A percentile compares a stretch with the other conserved stretches of the same genome.
Evolutionary conservation across 441 rosid genomes (phyloP).

Genomic region (Adansonia gregorii): DNA sequence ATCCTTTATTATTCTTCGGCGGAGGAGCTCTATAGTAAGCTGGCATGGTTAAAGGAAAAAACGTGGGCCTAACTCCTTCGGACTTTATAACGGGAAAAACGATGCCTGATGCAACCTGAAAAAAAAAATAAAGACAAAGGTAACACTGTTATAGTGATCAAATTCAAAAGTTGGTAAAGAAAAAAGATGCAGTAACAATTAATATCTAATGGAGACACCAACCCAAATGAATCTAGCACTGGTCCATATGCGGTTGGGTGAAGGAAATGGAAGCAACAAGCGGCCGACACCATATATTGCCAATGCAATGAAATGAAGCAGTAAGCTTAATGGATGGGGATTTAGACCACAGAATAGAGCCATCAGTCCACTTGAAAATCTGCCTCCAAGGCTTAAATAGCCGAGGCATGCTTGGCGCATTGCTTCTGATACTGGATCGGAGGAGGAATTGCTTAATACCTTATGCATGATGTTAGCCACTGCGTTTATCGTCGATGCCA

Average conservation of each 20-base stretch:
- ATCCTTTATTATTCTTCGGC: too few relatives aligned
- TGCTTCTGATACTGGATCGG: conserved; percentile 22
- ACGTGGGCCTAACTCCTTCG: too few relatives aligned
- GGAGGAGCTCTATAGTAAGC: too few relatives aligned
- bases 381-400: conserved; percentile 27
- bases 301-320: conserved; percentile 8
- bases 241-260: conserved; percentile 20
- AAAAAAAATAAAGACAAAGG: too few relatives aligned
- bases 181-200: too few relatives aligned
- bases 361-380: neutral
- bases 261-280: conserved; percentile 29
- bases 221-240: conserved; percentile 28
- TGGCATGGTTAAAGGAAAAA: too few relatives aligned
- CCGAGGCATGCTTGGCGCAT: neutral
- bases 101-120: too few relatives aligned
- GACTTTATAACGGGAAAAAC: too few relatives aligned
- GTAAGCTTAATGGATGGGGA: conserved; percentile 23
- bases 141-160: too few relatives aligned
- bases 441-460: conserved; percentile 8
- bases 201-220: neutral
- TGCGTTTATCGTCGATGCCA: conserved; percentile 28
- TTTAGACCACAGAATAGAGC: conserved; percentile 18
- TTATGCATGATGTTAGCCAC: conserved; percentile 23
- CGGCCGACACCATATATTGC: conserved; percentile 21
- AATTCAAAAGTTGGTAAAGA: too few relatives aligned